phyloP scores from a whole-genome alignment of 768 basidiomycete species.

The Serpula lacrymans region DNA sequence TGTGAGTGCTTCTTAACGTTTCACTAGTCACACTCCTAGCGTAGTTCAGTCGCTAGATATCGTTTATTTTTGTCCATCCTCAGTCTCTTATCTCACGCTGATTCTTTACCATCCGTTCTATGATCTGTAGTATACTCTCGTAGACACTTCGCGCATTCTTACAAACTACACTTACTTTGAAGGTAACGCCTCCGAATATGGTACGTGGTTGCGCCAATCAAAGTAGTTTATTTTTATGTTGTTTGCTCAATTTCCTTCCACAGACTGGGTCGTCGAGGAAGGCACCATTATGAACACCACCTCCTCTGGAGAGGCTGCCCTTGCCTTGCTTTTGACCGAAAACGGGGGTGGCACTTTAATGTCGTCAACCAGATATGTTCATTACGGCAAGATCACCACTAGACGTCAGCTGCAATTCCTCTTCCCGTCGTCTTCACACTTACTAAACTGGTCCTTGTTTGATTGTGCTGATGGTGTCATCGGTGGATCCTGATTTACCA shows the following conservation, averaged over 20 bases:
- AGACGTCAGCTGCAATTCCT: constrained; percentile 38
- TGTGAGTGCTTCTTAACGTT: constrained; percentile 40
- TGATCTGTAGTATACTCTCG: constrained; percentile 57
- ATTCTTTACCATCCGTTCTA: no score
- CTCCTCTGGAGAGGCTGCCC: constrained; percentile 52
- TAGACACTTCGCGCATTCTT: constrained; percentile 63
- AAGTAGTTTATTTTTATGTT: background rate
- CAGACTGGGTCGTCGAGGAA: constrained; percentile 71
- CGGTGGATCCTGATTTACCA: constrained; percentile 1
- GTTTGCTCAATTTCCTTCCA: background rate
- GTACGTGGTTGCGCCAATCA: constrained; percentile 26
- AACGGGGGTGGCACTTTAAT: constrained; percentile 73
- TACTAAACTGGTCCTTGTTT: background rate
- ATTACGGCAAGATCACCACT: constrained; percentile 76
- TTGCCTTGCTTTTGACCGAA: constrained; percentile 66
- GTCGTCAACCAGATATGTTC: constrained; percentile 76
- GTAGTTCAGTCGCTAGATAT: no score
- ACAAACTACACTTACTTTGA: constrained; percentile 64
- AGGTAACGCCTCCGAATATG: constrained; percentile 71
- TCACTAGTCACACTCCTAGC: no score
- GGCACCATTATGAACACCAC: constrained; percentile 67
- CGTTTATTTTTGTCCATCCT: background rate
- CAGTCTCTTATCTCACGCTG: background rate
- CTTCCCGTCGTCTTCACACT: background rate
- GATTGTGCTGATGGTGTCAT: background rate